Base-by-base conservation (phyloP, 2,329 filamentous ascomycete genomes). In the Chrysoporthe austroafricana region DNA sequence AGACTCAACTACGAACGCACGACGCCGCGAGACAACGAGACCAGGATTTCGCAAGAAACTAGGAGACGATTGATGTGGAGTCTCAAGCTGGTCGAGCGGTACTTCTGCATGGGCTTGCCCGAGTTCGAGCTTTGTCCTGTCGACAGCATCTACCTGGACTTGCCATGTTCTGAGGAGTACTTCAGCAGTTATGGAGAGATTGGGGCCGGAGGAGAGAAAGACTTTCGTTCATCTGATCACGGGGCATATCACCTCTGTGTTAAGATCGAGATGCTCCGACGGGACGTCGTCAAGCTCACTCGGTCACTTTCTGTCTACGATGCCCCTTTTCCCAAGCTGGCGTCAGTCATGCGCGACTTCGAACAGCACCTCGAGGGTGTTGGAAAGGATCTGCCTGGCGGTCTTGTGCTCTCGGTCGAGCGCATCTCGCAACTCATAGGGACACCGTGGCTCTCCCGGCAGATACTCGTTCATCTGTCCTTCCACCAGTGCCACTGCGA, bases 401-500 rank as follows among this genome's bases (percentile, higher is more conserved):
- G 69, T 1, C 60, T 63, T 13, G 36, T 52, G 14, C 61, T 70
- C 0, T 63, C 69, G 18, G 32, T 48, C 14, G 70, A 64, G 8
- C 42, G 54, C 18, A 66, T 70, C 39, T 54, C 64, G 0, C 44
- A 52, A 4, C 60, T 68, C 9, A 64, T 71, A 21, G 50, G 66
- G 6, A 69, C 63, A 39, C 70, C 68, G 1, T 74, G 72, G 72
- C 69, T 73, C 8, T 64, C 72, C 5, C 46, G 72, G 1, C 70
- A 70, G 42, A 69, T 79, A n/a, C 74, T 78, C 72, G 66, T 78
- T 8, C 76, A 77, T 67, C 71, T 76, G 21, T 79, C 77, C 0
- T 82, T 77, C 73, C 79, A 82, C 21, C 80, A 82, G 59, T 79
- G 77, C 13, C 77, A 82, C 63, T 82, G 79, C 70, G 81, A 83